These are phyloP conservation scores for Phytopythium helicoides DNA, from an alignment of 352 stramenopile genomes.

Conservation along the genomic window DNA sequence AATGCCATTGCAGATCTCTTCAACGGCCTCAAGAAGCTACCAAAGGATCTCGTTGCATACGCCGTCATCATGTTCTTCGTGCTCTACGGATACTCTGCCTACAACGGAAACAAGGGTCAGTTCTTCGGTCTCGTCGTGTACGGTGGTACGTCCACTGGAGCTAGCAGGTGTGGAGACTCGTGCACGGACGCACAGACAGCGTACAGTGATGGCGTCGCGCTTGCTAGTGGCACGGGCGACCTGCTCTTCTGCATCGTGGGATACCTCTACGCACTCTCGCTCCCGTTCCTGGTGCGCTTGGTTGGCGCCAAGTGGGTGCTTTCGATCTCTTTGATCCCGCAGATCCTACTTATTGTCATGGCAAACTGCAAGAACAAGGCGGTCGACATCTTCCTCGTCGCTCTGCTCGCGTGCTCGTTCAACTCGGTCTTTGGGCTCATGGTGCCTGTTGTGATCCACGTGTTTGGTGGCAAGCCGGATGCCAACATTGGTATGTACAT, in stretches of 20 bases:
- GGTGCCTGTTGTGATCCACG: slow-evolving; percentile 36
- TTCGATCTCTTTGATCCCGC: slow-evolving; percentile 18
- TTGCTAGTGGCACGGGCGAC: slow-evolving; percentile 42
- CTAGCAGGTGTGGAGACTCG: slow-evolving; percentile 20
- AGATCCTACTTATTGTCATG: slow-evolving; percentile 34
- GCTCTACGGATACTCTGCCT: slow-evolving; percentile 56
- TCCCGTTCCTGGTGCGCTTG: slow-evolving; percentile 38
- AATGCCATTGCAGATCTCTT: slow-evolving; percentile 34
- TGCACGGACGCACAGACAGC: slow-evolving; percentile 28
- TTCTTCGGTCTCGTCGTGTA: slow-evolving; percentile 52
- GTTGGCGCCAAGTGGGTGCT: slow-evolving; percentile 39
- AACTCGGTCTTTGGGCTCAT: slow-evolving; percentile 27
- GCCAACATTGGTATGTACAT: slow-evolving; percentile 17
- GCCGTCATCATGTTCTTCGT: slow-evolving; percentile 44
- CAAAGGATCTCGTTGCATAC: slow-evolving; percentile 33
- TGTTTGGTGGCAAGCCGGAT: slow-evolving; percentile 17
- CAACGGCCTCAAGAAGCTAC: slow-evolving; percentile 35
- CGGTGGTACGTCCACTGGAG: slow-evolving; percentile 23
- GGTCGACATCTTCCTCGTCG: slow-evolving; percentile 32
- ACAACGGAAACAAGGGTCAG: slow-evolving; percentile 67
- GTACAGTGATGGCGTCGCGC: slow-evolving; percentile 49
- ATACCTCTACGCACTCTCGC: slow-evolving; percentile 36
- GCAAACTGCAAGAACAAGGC: slow-evolving; percentile 19
- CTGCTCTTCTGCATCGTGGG: slow-evolving; percentile 36
- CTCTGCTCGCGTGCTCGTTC: slow-evolving; percentile 24